Evolutionary conservation across 2,329 filamentous ascomycete genomes (phyloP), one percentile per base, ranked within the genome.

Genomic region (Stagonosporopsis rhizophila): DNA sequence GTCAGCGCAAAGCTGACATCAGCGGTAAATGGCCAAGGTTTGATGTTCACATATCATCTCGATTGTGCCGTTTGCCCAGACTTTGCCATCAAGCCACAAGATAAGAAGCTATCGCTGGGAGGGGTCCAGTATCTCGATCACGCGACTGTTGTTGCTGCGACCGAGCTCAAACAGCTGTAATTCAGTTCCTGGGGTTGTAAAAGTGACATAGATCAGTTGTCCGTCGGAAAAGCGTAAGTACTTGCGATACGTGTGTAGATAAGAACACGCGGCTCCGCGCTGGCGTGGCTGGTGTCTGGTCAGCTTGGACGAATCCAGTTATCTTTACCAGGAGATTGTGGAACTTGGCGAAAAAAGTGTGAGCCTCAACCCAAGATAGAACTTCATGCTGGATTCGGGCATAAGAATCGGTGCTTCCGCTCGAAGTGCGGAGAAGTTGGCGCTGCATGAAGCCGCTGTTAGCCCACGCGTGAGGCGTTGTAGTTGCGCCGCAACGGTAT

Each of bases 381-480:
- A 49, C n/a, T 45, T 20, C 44, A 48, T 48, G 17, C 45, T 32
- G 6, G 5, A 44, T 49, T 6, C 20, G 14, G 52, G 45, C 34
- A 56, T 12, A 6, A 8, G 7, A 39, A 27, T 55, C 39, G 44
- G 30, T n/a, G 25, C 22, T 39, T 27, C 27, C 17, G 17, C 34
- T 32, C 20, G n/a, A n/a, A 38, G 23, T 42, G 47, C 41, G 46
- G 53, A 41, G 53, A 51, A 41, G 30, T 32, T 27, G 34, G 23
- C 42, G 46, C 41, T 46, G 50, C 35, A 52, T 46, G 28, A 14
- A 23, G 37, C 41, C 47, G 41, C 53, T 28, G 15, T 38, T 56
- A 22, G 30, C 28, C 19, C 28, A 39, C 30, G 22, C 22, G 22
- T 32, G 52, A 38, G 45, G 42, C 42, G 28, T 12, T 17, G 23